These are phyloP conservation scores for Ceratocystis cubensis DNA, from an alignment of 2,329 filamentous ascomycete species.

Conservation along the genomic window DNA sequence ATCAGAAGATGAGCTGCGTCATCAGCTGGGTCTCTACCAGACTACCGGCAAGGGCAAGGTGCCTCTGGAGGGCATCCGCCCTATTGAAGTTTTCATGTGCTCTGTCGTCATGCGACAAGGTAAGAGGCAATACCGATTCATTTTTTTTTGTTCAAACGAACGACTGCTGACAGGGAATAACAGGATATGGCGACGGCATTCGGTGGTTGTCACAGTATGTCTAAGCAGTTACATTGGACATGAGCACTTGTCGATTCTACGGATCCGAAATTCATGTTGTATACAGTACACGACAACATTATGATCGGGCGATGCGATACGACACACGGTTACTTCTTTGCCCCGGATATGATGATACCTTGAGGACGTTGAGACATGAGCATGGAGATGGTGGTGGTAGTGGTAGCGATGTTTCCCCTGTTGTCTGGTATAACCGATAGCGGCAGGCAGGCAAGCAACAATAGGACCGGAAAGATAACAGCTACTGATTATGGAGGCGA, in stretches of 20 bases:
- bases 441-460: background rate
- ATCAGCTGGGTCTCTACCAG: slow-evolving; percentile 87
- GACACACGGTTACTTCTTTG: background rate
- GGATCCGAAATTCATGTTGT: background rate
- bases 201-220: slow-evolving; percentile 90
- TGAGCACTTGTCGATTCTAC: background rate
- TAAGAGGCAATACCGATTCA: slow-evolving; percentile 30
- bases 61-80: slow-evolving; percentile 78
- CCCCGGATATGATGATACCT: slow-evolving; percentile 15
- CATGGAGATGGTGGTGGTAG: background rate
- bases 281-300: background rate
- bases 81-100: slow-evolving; percentile 98
- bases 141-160: background rate
- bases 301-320: slow-evolving; percentile 4
- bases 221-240: slow-evolving; percentile 35
- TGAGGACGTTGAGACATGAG: slow-evolving; percentile 1
- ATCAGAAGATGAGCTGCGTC: slow-evolving; percentile 86
- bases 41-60: slow-evolving; percentile 95
- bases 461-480: background rate
- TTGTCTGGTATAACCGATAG: background rate
- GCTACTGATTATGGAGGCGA: background rate
- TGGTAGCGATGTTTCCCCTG: background rate
- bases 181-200: slow-evolving; percentile 77
- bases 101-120: slow-evolving; percentile 96
- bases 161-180: slow-evolving; percentile 22